Base-by-base conservation (phyloP, 805 yeast species). In the Hanseniaspora jakobsenii region DNA sequence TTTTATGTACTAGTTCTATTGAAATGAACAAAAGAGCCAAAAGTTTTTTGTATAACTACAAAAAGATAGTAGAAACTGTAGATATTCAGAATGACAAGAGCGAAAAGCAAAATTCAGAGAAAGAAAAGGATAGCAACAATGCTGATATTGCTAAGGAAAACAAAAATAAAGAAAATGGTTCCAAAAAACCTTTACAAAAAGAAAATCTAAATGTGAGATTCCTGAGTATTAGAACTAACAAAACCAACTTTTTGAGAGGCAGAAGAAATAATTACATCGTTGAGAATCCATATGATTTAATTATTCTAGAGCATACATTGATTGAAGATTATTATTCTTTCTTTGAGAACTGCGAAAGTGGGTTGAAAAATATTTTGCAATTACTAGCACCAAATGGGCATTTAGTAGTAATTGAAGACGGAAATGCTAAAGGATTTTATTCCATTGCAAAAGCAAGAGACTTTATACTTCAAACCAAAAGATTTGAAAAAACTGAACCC, bases 341-440 rank as follows among this genome's bases (percentile, higher is more conserved):
- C 53, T 91, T 93, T 0, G 66, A 69, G 16, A 80, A 83, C 50
- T 78, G 84, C 4, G 96, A 86, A 59, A 67, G 69, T 18, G 77
- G 71, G 42, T 54, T 84, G 8, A 75, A 78, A 49, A 66, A 68
- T 48, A 65, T 81, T 27, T 64, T 86, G 19, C 65, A 69, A 14
- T 62, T 81, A 14, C 62, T 87, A 36, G 71, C 74, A 13, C 95
- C 95, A 0, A 73, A 75, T 9, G 98, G 97, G 0, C 77, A 78
- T 48, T 61, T 89, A 10, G 78, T 86, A 1, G 58, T 91, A 2
- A 63, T 87, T 2, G 97, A 91, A 62, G 69, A 95, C 50, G 98
- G 98, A 2, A 82, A 81, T 46, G 84, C 96, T 0, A 56, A 77
- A 26, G 97, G 97, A 0, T 84, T 84, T 56, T 98, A 91, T 61